These are phyloP conservation scores for Drechslera avenae DNA, from an alignment of 2,329 filamentous ascomycete species.

Conservation along the genomic window DNA sequence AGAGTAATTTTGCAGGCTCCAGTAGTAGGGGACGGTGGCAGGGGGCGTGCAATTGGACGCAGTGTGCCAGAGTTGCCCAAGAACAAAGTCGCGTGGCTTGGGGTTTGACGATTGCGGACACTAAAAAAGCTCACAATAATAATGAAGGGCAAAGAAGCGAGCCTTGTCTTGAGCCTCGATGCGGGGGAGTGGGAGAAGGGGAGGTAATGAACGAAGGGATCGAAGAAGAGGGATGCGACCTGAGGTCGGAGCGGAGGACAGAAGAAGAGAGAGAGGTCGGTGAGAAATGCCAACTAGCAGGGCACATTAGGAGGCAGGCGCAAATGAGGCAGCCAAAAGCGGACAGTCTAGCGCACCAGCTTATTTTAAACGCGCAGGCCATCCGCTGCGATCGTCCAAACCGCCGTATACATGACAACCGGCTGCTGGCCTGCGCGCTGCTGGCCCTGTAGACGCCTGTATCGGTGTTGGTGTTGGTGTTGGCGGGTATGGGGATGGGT, in stretches of 20 bases:
- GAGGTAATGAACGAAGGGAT: conserved; percentile 45
- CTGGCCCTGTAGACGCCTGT: conserved; percentile 26
- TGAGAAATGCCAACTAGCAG: conserved; percentile 38
- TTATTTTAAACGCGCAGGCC: conserved; percentile 39
- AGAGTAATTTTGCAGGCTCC: conserved; percentile 21
- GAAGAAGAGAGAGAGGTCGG: conserved; percentile 31
- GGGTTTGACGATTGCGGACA: conserved; percentile 41
- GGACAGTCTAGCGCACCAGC: conserved; percentile 30
- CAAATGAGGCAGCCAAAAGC: conserved; percentile 41
- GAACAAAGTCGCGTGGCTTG: conserved; percentile 35
- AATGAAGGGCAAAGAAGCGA: conserved; percentile 46
- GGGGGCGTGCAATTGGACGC: conserved; percentile 32
- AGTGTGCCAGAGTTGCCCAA: conserved; percentile 25
- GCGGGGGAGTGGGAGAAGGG: conserved; percentile 39
- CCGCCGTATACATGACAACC: conserved; percentile 11
- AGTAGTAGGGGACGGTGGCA: conserved; percentile 25
- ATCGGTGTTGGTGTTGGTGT: conserved; percentile 27
- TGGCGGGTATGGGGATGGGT: too few relatives aligned
- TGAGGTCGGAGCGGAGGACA: conserved; percentile 33
- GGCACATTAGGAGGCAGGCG: conserved; percentile 43
- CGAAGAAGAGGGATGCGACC: conserved; percentile 40
- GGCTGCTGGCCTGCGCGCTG: conserved; percentile 23
- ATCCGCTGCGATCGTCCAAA: conserved; percentile 25
- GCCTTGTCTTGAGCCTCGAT: conserved; percentile 37
- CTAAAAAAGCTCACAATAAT: conserved; percentile 49